Evolutionary conservation across 441 rosid species (phyloP).

Genomic region (Bruguiera hainesii): DNA sequence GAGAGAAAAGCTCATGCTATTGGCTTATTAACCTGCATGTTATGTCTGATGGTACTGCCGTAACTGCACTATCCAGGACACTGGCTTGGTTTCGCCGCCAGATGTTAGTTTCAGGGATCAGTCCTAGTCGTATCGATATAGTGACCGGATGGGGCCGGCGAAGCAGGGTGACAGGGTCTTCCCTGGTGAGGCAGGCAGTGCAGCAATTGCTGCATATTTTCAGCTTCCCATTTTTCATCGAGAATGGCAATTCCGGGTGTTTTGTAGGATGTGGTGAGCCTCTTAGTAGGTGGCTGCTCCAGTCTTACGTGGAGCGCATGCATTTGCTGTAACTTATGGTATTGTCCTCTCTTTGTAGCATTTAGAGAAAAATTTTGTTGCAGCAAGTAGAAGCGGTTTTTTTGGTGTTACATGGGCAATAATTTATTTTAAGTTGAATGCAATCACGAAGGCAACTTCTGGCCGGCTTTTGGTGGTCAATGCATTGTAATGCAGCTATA

Average conservation of each 20-base stretch:
- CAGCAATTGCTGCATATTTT: conserved; percentile 71
- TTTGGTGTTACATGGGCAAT: neutral
- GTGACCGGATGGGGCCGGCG: conserved; percentile 95
- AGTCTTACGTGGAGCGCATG: conserved; percentile 85
- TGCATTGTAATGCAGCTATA: neutral
- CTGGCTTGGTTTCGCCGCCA: conserved; percentile 82
- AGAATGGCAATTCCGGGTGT: conserved; percentile 84
- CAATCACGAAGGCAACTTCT: conserved; percentile 2
- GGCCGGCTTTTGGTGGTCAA: conserved; percentile 4
- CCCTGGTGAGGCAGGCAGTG: conserved; percentile 75
- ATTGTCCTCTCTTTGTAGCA: neutral
- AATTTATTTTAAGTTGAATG: conserved; percentile 11
- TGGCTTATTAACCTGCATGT: conserved; percentile 95
- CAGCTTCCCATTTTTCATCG: conserved; percentile 75
- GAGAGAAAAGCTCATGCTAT: conserved; percentile 68
- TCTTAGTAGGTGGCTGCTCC: conserved; percentile 64
- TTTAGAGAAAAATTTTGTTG: conserved; percentile 26
- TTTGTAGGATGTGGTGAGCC: conserved; percentile 86
- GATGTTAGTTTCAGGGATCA: conserved; percentile 59
- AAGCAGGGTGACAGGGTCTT: conserved; percentile 82
- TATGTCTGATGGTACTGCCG: conserved; percentile 93
- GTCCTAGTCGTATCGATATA: conserved; percentile 79
- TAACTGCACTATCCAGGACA: conserved; percentile 72
- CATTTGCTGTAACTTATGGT: conserved; percentile 47
- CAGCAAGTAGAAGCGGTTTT: conserved; percentile 14